Conservation (phyloP, 2,329 filamentous ascomycete species). For the Xylariales sp. region DNA sequence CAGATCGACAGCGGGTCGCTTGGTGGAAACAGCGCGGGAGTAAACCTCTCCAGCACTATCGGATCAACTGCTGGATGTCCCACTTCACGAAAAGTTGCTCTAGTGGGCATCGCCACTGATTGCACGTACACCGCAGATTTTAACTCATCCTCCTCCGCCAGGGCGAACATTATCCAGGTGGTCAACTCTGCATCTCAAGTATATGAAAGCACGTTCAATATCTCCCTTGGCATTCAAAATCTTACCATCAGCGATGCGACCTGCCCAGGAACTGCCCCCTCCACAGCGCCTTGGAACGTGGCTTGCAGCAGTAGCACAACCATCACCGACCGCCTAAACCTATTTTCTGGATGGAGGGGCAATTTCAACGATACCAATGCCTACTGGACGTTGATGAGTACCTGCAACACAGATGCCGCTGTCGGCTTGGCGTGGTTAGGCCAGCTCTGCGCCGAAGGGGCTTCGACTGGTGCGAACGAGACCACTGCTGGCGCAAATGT, state of each 20-base stretch:
- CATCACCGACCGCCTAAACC: slow-evolving; percentile 75
- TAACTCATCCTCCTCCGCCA: slow-evolving; percentile 57
- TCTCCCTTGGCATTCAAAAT: slow-evolving; percentile 85
- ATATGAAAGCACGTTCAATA: slow-evolving; percentile 91
- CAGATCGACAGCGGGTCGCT: slow-evolving; percentile 66
- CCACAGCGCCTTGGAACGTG: slow-evolving; percentile 78
- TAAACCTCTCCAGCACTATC: slow-evolving; percentile 75
- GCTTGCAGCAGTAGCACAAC: slow-evolving; percentile 59
- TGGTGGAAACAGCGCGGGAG: slow-evolving; percentile 71
- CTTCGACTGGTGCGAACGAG: slow-evolving; percentile 54
- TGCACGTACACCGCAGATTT: slow-evolving; percentile 81
- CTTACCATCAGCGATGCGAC: slow-evolving; percentile 68
- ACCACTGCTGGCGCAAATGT: slow-evolving; percentile 85
- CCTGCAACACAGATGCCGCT: slow-evolving; percentile 74
- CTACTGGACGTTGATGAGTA: slow-evolving; percentile 87
- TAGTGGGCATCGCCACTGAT: slow-evolving; percentile 89
- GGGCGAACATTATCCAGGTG: slow-evolving; percentile 72
- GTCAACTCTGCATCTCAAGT: slow-evolving; percentile 84
- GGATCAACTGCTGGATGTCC: slow-evolving; percentile 83
- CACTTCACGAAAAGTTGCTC: slow-evolving; percentile 81
- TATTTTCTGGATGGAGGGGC: slow-evolving; percentile 88
- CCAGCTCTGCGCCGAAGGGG: slow-evolving; percentile 67
- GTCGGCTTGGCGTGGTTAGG: slow-evolving; percentile 93
- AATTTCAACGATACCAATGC: slow-evolving; percentile 74
- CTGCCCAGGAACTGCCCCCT: slow-evolving; percentile 68